Conservation (phyloP, 306 rosid genomes). For the Cercis canadensis region DNA sequence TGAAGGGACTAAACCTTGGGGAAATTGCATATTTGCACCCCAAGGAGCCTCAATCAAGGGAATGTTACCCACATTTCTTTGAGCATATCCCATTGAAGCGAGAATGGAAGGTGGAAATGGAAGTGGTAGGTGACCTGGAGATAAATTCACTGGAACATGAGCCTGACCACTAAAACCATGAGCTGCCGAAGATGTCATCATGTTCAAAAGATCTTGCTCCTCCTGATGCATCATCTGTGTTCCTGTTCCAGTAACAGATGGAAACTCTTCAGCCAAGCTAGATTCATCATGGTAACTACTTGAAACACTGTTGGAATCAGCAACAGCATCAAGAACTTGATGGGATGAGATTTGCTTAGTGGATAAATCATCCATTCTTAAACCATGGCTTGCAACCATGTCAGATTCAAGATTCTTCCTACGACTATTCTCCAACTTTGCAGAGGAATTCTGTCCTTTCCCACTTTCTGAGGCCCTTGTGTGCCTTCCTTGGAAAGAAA, state of each 20-base stretch:
- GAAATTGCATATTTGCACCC: constrained; percentile 81
- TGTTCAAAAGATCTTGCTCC: constrained; percentile 89
- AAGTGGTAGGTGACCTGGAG: constrained; percentile 76
- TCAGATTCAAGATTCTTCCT: constrained; percentile 67
- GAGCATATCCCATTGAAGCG: constrained; percentile 81
- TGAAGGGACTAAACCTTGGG: constrained; percentile 77
- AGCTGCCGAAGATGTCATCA: constrained; percentile 74
- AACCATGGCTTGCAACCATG: constrained; percentile 46
- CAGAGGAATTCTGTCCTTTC: constrained; percentile 52
- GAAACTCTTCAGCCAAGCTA: constrained; percentile 63
- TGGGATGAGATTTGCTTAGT: constrained; percentile 50
- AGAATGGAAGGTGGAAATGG: constrained; percentile 73
- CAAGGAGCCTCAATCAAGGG: constrained; percentile 84
- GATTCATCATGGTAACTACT: constrained; percentile 64
- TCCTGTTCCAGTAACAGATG: constrained; percentile 62
- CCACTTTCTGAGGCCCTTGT: constrained; percentile 58
- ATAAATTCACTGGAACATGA: constrained; percentile 75
- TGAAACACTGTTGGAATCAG: constrained; percentile 60
- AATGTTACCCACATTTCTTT: constrained; percentile 75
- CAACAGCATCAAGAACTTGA: constrained; percentile 52
- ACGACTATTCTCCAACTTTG: constrained; percentile 64
- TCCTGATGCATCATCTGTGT: constrained; percentile 83
- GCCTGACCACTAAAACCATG: constrained; percentile 76
- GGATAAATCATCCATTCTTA: constrained; percentile 60
- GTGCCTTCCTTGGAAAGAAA: constrained; percentile 70